phyloP scores from a whole-genome alignment of 2,329 filamentous ascomycete species.

The Coniochaeta sp. region DNA sequence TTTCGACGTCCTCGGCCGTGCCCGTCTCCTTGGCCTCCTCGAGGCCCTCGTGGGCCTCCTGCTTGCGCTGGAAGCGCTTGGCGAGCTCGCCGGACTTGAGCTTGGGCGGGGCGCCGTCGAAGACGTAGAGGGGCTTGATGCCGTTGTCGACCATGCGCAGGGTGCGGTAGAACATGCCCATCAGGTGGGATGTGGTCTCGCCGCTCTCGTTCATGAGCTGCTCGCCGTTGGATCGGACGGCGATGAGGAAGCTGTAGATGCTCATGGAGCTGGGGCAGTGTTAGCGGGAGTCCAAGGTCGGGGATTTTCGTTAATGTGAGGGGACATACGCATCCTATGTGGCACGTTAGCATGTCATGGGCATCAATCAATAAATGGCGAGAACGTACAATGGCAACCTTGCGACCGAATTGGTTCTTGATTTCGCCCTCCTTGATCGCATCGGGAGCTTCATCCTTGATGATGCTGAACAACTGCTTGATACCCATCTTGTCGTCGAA shows the following conservation, averaged over 20 bases:
- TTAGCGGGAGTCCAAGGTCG: slow-evolving; percentile 1
- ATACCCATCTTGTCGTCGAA: slow-evolving; percentile 47
- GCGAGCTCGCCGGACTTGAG: slow-evolving; percentile 96
- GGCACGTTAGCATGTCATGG: slow-evolving; percentile 6
- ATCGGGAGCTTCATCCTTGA: slow-evolving; percentile 90
- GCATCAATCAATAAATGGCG: background rate
- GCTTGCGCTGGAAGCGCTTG: slow-evolving; percentile 91
- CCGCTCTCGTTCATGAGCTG: slow-evolving; percentile 92
- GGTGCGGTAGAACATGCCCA: slow-evolving; percentile 99
- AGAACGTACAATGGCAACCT: slow-evolving; percentile 89
- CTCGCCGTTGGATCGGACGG: slow-evolving; percentile 92
- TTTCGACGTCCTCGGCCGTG: slow-evolving; percentile 94
- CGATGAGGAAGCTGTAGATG: slow-evolving; percentile 97
- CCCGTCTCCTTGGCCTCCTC: slow-evolving; percentile 97
- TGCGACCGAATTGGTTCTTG: slow-evolving; percentile 97
- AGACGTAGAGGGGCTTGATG: slow-evolving; percentile 97
- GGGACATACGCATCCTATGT: slow-evolving; percentile 46
- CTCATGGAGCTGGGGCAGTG: slow-evolving; percentile 71
- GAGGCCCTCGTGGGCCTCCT: slow-evolving; percentile 80
- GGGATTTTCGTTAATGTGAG: background rate
- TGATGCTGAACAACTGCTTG: slow-evolving; percentile 71
- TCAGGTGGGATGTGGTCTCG: slow-evolving; percentile 94
- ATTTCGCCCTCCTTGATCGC: slow-evolving; percentile 95
- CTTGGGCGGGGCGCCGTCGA: slow-evolving; percentile 93
- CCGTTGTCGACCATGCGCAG: slow-evolving; percentile 97